Conservation (phyloP, 2,329 filamentous ascomycete genomes). For the Fusarium udum region DNA sequence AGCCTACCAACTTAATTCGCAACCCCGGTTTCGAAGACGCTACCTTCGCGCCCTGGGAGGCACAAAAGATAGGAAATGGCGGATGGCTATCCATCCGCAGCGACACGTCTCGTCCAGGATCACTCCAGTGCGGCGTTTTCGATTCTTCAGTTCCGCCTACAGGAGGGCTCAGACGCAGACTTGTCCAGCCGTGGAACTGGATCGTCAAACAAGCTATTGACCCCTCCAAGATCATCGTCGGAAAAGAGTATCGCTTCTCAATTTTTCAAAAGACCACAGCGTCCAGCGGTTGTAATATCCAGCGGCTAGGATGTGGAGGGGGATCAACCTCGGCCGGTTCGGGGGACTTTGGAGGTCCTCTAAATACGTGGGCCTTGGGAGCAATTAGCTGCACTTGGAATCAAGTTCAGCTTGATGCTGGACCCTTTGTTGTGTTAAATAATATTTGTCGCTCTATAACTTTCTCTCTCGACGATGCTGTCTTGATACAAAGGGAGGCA, state of each 20-base stretch:
- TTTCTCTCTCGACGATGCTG: not conserved
- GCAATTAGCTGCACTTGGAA: not conserved
- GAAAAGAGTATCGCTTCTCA: not conserved
- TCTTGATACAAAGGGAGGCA: not conserved
- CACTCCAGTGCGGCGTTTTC: not conserved
- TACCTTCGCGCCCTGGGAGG: not conserved
- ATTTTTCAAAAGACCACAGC: not conserved
- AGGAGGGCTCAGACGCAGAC: not conserved
- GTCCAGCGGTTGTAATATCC: fast-evolving
- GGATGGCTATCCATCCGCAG: not conserved
- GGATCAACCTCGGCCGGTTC: fast-evolving
- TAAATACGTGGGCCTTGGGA: not conserved
- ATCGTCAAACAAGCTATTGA: not conserved
- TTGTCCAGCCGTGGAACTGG: not conserved
- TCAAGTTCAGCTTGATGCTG: not conserved
- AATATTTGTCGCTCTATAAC: no score
- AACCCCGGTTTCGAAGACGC: not conserved
- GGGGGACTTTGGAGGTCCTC: fast-evolving
- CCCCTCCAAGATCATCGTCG: not conserved
- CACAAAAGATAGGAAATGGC: not conserved
- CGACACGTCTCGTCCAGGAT: not conserved
- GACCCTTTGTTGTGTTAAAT: not conserved
- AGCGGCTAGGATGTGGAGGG: not conserved
- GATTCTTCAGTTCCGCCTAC: not conserved
- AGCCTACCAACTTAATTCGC: not conserved